Evolutionary conservation across 1,139 yeast species (phyloP), one percentile per base, ranked within the genome.

Genomic region (Geotrichum cucujoidarum): DNA sequence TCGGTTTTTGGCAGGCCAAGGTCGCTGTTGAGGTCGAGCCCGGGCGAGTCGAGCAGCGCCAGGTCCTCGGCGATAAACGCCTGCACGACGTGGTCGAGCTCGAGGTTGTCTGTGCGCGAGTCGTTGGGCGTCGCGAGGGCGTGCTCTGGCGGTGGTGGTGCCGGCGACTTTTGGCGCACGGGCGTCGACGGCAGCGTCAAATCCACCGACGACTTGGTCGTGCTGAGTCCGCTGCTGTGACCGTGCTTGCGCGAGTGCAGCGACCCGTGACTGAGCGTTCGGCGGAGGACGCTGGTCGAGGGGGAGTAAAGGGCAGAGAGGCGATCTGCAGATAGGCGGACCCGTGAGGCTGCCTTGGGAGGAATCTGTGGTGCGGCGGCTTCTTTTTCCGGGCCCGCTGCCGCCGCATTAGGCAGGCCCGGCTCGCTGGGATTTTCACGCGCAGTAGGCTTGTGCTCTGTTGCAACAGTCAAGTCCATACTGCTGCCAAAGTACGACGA

Each of bases 41-140:
- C 27, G 27, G 32, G 22, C 2, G 41, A 38, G 25, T 40, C 43
- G 13, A 40, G 21, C 5, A 20, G 16, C n/a, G 43, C 4, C 30
- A 40, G 37, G 29, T 40, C 43, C 20, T 40, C 37, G 14, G 43
- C 16, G 25, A 40, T 40, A 20, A 40, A 40, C 14, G 7, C 21
- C 20, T 40, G 36, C 11, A 40, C 43, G 13, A 40, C 37, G 21
- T 40, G 17, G 30, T 40, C 43, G 16, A 40, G 22, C 2, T 36
- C 29, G n/a, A 32, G 11, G 3, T 25, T 25, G 16, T 38, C 41
- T 14, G 40, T 18, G 18, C n/a, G 14, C 32, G 14, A 11, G 13
- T 14, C 29, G 8, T 7, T 4, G 33, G 38, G 21, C 21, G 45
- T 4, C 13, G 39, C 20, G 16, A 22, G 17, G 17, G 45, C 17